Evolutionary conservation across 768 basidiomycete genomes (phyloP).

Genomic region (Lactarius hengduanensis): DNA sequence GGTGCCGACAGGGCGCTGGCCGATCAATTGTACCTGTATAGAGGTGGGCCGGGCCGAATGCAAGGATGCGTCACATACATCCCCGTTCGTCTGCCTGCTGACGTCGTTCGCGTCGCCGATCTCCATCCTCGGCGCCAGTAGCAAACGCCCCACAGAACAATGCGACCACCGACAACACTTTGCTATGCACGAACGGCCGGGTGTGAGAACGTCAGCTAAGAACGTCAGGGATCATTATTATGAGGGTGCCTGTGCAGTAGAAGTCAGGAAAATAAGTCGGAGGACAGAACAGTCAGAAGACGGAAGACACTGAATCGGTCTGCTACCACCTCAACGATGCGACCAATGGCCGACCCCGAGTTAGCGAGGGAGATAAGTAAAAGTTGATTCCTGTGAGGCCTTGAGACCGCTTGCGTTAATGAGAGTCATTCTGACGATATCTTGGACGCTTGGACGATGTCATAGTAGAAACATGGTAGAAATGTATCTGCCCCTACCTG

Average conservation of each 20-base stretch:
- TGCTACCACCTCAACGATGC: slow-evolving; percentile 53
- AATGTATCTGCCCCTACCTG: background rate
- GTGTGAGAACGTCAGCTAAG: slow-evolving; percentile 53
- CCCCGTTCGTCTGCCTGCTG: slow-evolving; percentile 53
- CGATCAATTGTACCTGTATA: slow-evolving; percentile 61
- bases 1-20: slow-evolving; percentile 42
- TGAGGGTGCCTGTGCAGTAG: slow-evolving; percentile 51
- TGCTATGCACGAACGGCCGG: slow-evolving; percentile 62
- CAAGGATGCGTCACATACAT: slow-evolving; percentile 57
- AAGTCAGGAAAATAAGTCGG: background rate
- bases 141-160: slow-evolving; percentile 65
- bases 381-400: slow-evolving; percentile 39
- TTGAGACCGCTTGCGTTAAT: slow-evolving; percentile 50
- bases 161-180: slow-evolving; percentile 49
- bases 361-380: slow-evolving; percentile 61
- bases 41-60: slow-evolving; percentile 56
- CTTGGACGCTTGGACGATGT: background rate
- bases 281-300: background rate
- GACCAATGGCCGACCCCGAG: slow-evolving; percentile 59
- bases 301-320: slow-evolving; percentile 49
- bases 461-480: background rate
- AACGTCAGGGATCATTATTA: slow-evolving; percentile 66
- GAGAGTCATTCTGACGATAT: slow-evolving; percentile 35
- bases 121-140: slow-evolving; percentile 54
- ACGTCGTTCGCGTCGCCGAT: slow-evolving; percentile 60